Evolutionary conservation across 768 basidiomycete species (phyloP).

Genomic region (Suillus lakei): DNA sequence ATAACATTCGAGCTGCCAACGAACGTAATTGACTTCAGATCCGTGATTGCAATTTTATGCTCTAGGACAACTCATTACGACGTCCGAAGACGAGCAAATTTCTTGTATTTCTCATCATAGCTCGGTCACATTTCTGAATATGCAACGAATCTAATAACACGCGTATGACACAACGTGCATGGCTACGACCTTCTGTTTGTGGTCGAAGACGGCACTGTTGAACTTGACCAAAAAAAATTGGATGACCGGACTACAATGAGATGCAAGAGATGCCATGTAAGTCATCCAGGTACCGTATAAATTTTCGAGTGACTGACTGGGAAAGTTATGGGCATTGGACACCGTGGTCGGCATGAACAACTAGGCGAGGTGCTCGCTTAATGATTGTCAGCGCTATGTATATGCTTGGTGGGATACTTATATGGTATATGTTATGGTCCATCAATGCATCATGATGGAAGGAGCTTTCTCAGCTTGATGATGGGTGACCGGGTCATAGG

Average conservation of each 20-base stretch:
- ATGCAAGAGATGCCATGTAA: background rate
- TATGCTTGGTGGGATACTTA: too few relatives aligned
- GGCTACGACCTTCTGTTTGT: background rate
- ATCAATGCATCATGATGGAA: background rate
- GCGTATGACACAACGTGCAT: background rate
- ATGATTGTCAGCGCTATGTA: too few relatives aligned
- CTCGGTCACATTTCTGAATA: background rate
- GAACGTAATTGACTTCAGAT: background rate
- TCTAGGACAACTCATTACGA: background rate
- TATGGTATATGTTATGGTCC: background rate
- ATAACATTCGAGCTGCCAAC: too few relatives aligned
- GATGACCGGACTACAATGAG: background rate
- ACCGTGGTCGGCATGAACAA: background rate
- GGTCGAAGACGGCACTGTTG: background rate
- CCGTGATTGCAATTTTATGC: background rate
- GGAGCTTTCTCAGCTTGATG: background rate
- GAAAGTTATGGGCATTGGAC: background rate
- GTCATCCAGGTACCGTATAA: background rate
- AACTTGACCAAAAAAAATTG: background rate
- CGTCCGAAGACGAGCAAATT: background rate
- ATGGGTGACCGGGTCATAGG: background rate
- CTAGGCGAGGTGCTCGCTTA: too few relatives aligned
- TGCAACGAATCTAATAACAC: background rate
- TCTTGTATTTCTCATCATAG: background rate
- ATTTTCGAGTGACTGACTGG: background rate